Evolutionary conservation across 2,329 filamentous ascomycete genomes (phyloP), one percentile per base, ranked within the genome.

Genomic region (Lachnellula arida): DNA sequence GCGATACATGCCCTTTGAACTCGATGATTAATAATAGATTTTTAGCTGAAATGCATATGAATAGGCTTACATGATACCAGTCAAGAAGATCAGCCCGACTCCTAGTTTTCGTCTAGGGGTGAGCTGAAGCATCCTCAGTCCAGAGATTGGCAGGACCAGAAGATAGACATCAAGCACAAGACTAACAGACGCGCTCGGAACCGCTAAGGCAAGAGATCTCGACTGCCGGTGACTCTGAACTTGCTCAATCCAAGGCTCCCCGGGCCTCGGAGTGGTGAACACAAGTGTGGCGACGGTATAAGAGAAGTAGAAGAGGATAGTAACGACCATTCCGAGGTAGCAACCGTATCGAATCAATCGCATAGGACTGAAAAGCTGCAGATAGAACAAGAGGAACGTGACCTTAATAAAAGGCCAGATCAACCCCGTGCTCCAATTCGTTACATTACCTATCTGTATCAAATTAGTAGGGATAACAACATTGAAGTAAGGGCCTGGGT

Each of bases 101-200:
- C 39, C 50, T 12, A 52, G 42, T 25, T 46, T 49, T 37, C 46
- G 25, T 19, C 32, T 35, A 3, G 46, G 25, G 46, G 46, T n/a
- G 12, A 49, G 25, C 9, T 37, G 46, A 34, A 49, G 46, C 50
- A 22, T 22, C 19, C 11, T 32, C 5, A 52, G n/a, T n/a, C 39
- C 50, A 9, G 42, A 17, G 5, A 52, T 17, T 15, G 50, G 50
- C 11, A 52, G 14, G 22, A 46, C 15, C 17, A 52, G 17, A 32
- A 52, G 44, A 22, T 52, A 52, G 12, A 52, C 19, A 22, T 46
- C 39, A 23, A 52, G 9, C 23, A 52, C 40, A 22, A 52, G 40
- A 44, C 40, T 40, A 11, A 52, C 34, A 22, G 28, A 28, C 11
- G 50, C 22, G 12, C 25, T 40, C 7, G 50, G 50, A 12, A 52